Evolutionary conservation across 257 asterid genomes (phyloP).

Genomic region (Prunella vulgaris): DNA sequence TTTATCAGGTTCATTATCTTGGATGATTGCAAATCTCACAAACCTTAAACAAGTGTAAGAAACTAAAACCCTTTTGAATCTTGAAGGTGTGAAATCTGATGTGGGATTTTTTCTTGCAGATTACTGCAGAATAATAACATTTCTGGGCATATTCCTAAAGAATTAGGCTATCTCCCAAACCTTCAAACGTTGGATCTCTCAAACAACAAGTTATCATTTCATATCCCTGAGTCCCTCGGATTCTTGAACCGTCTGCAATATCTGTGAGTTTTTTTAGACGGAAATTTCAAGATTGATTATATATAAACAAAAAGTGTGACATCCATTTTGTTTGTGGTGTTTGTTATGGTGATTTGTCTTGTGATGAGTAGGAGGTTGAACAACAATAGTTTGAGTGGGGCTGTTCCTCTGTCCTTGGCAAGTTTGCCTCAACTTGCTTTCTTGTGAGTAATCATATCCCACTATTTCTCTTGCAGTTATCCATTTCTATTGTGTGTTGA

Average conservation of each 20-base stretch:
- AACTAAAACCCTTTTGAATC: background rate
- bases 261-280: slow-evolving; percentile 51
- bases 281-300: background rate
- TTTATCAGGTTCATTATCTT: slow-evolving; percentile 73
- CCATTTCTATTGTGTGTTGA: slow-evolving; percentile 7
- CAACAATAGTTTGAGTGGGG: slow-evolving; percentile 90
- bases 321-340: slow-evolving; percentile 31
- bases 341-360: slow-evolving; percentile 42
- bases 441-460: slow-evolving; percentile 63
- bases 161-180: slow-evolving; percentile 63
- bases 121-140: slow-evolving; percentile 79
- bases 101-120: slow-evolving; percentile 27
- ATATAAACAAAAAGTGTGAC: no score
- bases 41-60: slow-evolving; percentile 89
- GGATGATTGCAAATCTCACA: slow-evolving; percentile 76
- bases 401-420: slow-evolving; percentile 71
- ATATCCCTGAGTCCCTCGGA: slow-evolving; percentile 68
- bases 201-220: slow-evolving; percentile 61
- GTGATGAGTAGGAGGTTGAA: slow-evolving; percentile 81
- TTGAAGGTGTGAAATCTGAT: background rate
- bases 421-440: slow-evolving; percentile 88
- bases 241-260: slow-evolving; percentile 62
- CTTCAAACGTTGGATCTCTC: slow-evolving; percentile 92
- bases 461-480: background rate
- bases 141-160: slow-evolving; percentile 79